phyloP scores from a whole-genome alignment of 1,139 yeast species.

The Lodderomyces parapsilosis region DNA sequence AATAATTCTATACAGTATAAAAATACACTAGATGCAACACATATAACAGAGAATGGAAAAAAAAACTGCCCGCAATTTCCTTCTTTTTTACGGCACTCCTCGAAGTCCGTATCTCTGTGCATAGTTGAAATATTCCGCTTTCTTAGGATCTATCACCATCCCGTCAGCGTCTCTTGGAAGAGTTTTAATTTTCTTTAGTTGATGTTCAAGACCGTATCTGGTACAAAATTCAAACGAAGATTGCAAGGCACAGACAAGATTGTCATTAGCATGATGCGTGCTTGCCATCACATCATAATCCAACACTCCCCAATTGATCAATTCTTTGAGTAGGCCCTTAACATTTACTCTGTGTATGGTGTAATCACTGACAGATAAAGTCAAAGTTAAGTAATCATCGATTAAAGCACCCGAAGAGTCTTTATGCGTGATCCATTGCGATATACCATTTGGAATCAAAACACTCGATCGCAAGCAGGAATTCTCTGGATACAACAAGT shows the following conservation, averaged over 20 bases:
- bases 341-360: constrained; percentile 33
- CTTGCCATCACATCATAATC: background rate
- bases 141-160: background rate
- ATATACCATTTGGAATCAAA: constrained; percentile 37
- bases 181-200: background rate
- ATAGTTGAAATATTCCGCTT: constrained; percentile 2
- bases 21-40: too few relatives aligned
- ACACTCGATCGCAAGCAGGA: constrained; percentile 23
- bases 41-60: background rate
- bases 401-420: constrained; percentile 15
- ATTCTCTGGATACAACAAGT: constrained; percentile 22
- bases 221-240: constrained; percentile 28
- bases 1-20: too few relatives aligned
- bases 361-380: constrained; percentile 33
- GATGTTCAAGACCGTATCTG: constrained; percentile 21
- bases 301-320: background rate
- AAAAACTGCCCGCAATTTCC: background rate
- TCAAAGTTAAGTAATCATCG: constrained; percentile 25
- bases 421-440: constrained; percentile 24
- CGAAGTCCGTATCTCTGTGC: background rate
- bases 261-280: constrained; percentile 22
- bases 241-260: constrained; percentile 33
- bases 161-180: background rate
- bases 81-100: background rate
- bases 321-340: constrained; percentile 28